Evolutionary conservation across 345 rosid species (phyloP).

Genomic region (Turritis glabra): DNA sequence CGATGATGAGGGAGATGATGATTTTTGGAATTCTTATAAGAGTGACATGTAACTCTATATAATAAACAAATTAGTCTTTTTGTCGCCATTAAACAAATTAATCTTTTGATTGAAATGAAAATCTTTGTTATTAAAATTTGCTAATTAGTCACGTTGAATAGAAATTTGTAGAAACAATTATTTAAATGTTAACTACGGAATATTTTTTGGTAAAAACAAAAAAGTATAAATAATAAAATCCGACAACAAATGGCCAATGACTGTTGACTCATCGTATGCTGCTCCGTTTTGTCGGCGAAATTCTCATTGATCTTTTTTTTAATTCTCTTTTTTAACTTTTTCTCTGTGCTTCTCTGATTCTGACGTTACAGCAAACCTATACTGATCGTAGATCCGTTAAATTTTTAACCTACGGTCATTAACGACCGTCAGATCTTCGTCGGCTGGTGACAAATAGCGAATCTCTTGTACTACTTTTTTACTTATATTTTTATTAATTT

Average conservation of each 20-base stretch:
- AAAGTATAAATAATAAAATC: not conserved
- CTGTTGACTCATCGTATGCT: constrained; percentile 37
- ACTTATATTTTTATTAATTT: not conserved
- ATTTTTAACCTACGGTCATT: constrained; percentile 29
- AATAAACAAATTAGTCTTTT: not conserved
- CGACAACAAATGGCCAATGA: constrained; percentile 35
- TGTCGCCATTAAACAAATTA: not conserved
- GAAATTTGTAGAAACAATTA: not conserved
- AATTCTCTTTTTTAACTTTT: not conserved
- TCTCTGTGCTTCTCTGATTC: not conserved
- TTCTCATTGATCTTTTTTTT: constrained; percentile 26
- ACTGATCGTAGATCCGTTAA: constrained; percentile 24
- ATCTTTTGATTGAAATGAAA: not conserved
- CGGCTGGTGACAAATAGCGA: constrained; percentile 29
- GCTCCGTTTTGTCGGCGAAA: constrained; percentile 47
- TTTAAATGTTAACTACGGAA: no score
- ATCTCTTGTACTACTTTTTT: not conserved
- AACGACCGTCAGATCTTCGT: constrained; percentile 54
- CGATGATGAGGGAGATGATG: constrained; percentile 24
- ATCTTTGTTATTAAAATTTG: not conserved
- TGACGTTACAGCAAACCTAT: constrained; percentile 18
- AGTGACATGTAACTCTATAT: constrained; percentile 22
- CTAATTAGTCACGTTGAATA: not conserved
- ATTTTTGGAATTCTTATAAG: constrained; percentile 27
- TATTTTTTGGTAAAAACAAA: not conserved